phyloP scores from a whole-genome alignment of 257 asterid genomes.

The Solanum dulcamara region DNA sequence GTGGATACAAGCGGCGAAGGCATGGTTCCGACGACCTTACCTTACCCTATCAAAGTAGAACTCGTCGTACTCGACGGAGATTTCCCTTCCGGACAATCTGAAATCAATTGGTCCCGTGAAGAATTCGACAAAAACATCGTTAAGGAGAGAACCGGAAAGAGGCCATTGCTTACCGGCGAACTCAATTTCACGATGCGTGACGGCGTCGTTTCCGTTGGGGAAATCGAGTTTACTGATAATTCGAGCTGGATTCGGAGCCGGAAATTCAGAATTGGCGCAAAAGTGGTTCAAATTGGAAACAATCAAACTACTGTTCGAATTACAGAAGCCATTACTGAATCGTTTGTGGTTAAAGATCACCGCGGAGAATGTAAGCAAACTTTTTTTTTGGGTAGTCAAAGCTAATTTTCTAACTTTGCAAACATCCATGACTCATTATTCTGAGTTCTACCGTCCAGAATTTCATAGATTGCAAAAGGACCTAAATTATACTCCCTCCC shows the following conservation, averaged over 20 bases:
- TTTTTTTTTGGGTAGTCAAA: not conserved
- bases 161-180: slow-evolving; percentile 60
- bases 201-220: slow-evolving; percentile 37
- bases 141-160: slow-evolving; percentile 49
- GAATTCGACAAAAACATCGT: slow-evolving; percentile 31
- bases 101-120: slow-evolving; percentile 14
- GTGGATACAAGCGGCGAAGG: slow-evolving; percentile 5
- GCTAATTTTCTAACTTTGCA: not conserved
- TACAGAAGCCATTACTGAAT: slow-evolving; percentile 44
- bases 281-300: slow-evolving; percentile 17
- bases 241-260: slow-evolving; percentile 74
- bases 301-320: slow-evolving; percentile 1
- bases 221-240: slow-evolving; percentile 57
- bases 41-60: slow-evolving; percentile 31
- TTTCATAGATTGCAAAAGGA: not conserved
- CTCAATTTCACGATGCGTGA: slow-evolving; percentile 29
- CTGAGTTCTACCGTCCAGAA: not conserved
- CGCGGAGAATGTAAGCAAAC: slow-evolving; percentile 71
- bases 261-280: slow-evolving; percentile 54
- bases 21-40: slow-evolving; percentile 9
- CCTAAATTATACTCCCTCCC: too few relatives aligned
- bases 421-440: not conserved
- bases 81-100: slow-evolving; percentile 11
- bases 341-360: slow-evolving; percentile 66
- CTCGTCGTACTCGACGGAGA: slow-evolving; percentile 63